Percentiles rank a stretch among this genome's conserved stretches.
Evolutionary conservation across 371 early-diverging fungal genomes (phyloP).

Genomic region (Syncephalastrum racemosum): DNA sequence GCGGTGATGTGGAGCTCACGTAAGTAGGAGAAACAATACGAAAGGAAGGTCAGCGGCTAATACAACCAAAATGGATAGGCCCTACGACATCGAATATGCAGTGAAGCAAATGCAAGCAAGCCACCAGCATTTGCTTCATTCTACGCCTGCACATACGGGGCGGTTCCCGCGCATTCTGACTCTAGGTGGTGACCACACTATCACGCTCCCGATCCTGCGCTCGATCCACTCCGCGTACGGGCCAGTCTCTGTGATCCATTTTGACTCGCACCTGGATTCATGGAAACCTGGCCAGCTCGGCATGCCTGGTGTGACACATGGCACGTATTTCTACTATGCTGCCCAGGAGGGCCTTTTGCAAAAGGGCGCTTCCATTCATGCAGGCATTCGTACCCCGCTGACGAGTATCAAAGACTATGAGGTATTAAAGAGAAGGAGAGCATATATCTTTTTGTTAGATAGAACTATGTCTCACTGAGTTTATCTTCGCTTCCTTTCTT

Average conservation of each 20-base stretch:
- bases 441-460: too few relatives aligned
- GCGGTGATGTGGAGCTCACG: conserved; percentile 28
- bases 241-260: conserved; percentile 32
- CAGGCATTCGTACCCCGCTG: conserved; percentile 29
- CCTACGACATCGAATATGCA: conserved; percentile 20
- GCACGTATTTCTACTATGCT: conserved; percentile 30
- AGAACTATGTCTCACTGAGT: too few relatives aligned
- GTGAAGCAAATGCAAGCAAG: conserved; percentile 15
- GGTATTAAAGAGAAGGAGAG: too few relatives aligned
- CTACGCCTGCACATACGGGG: conserved; percentile 8
- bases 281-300: conserved; percentile 22
- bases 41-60: background rate
- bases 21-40: background rate
- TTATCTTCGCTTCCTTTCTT: too few relatives aligned
- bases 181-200: conserved; percentile 28
- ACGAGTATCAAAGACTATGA: conserved; percentile 18
- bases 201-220: conserved; percentile 24
- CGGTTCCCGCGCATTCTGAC: conserved; percentile 18
- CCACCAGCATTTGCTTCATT: conserved; percentile 17
- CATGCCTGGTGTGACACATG: conserved; percentile 15
- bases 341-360: conserved; percentile 26
- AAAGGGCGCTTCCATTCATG: conserved; percentile 28
- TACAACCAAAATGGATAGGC: conserved; percentile 2
- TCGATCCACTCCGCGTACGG: conserved; percentile 23
- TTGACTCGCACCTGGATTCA: conserved; percentile 39